phyloP scores from a whole-genome alignment of 2,329 filamentous ascomycete species.

The Exophiala sp. region DNA sequence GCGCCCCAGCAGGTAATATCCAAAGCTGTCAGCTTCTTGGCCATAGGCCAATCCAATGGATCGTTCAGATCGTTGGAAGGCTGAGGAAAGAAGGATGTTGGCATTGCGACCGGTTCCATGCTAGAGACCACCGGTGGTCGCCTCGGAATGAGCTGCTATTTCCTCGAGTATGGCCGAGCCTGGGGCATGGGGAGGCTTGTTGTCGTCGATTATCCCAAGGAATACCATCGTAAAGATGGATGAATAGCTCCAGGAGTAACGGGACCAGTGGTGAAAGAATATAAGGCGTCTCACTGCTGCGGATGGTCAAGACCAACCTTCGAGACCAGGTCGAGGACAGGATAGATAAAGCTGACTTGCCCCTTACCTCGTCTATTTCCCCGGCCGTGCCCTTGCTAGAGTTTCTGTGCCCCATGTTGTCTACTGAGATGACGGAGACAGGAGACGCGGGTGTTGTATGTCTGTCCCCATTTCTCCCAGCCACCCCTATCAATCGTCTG shows the following conservation, averaged over 20 bases:
- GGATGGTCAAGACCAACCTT: background rate
- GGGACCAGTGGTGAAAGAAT: background rate
- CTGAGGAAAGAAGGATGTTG: constrained; percentile 33
- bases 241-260: background rate
- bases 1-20: constrained; percentile 33
- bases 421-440: background rate
- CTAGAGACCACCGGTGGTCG: constrained; percentile 13
- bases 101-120: constrained; percentile 19
- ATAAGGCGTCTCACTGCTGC: background rate
- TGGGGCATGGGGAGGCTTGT: constrained; percentile 31
- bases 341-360: background rate
- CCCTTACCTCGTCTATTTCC: background rate
- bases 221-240: background rate
- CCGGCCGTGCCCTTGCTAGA: background rate
- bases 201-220: constrained; percentile 32
- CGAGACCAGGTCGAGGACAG: background rate
- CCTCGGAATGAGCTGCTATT: constrained; percentile 11
- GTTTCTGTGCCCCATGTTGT: no score
- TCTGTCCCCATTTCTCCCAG: constrained; percentile 1
- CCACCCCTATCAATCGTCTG: background rate
- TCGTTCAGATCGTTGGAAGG: constrained; percentile 39
- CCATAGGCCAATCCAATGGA: constrained; percentile 36
- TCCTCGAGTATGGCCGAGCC: constrained; percentile 31
- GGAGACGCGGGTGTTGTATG: background rate
- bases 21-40: constrained; percentile 33